phyloP scores from a whole-genome alignment of 2,329 filamentous ascomycete species.

The Aspergillus persii region DNA sequence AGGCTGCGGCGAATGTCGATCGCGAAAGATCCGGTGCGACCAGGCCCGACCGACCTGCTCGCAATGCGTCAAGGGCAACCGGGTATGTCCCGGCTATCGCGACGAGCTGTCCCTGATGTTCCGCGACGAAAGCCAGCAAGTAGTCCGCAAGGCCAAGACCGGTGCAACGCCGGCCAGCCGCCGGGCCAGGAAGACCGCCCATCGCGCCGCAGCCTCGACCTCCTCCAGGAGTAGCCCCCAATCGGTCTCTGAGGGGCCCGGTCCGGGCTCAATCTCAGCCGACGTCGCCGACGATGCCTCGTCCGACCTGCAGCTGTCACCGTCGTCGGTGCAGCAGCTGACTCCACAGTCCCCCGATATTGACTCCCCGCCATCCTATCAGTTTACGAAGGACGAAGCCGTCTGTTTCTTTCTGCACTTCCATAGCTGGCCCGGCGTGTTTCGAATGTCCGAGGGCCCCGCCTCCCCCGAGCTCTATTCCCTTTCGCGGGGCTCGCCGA shows the following conservation, averaged over 20 bases:
- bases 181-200: constrained; percentile 5
- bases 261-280: constrained; percentile 1
- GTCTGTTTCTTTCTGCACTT: constrained; percentile 37
- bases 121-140: constrained; percentile 63
- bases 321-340: constrained; percentile 14
- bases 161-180: neutral
- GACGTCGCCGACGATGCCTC: neutral
- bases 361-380: constrained; percentile 24
- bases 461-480: constrained; percentile 22
- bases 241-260: constrained; percentile 2
- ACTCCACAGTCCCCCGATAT: constrained; percentile 10
- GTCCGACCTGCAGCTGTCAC: constrained; percentile 14
- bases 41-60: constrained; percentile 60
- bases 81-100: constrained; percentile 63
- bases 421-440: constrained; percentile 31
- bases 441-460: constrained; percentile 26
- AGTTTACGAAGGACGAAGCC: constrained; percentile 31
- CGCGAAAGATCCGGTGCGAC: constrained; percentile 54
- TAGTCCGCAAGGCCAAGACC: constrained; percentile 50
- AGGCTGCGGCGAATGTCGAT: constrained; percentile 44
- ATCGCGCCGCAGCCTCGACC: constrained; percentile 25
- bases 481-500: constrained; percentile 18
- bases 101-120: constrained; percentile 65
- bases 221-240: constrained; percentile 4
- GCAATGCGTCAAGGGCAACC: constrained; percentile 60